Base-by-base conservation (phyloP, 305 asterid genomes). In the Ilex paraguariensis region DNA sequence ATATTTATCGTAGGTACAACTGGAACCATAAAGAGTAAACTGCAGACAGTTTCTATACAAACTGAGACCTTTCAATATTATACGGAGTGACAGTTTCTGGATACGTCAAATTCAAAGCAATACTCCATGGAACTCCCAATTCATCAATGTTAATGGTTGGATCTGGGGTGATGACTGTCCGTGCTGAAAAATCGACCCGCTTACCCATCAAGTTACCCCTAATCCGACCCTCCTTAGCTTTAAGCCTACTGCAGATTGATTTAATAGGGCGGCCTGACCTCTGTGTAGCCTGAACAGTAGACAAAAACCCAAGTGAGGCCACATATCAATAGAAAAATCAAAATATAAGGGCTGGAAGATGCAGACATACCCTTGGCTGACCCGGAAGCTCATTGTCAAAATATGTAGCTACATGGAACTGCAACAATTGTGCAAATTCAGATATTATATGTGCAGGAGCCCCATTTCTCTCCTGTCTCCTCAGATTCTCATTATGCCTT, bases 201-300 rank as follows among this genome's bases (percentile, higher is more conserved):
- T 94, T 94, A 14, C 99, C 99, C 99, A 93, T 94, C 85, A 94
- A 74, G 79, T 94, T 94, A 54, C 97, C 97, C 75, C 99, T 81
- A 66, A 94, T 88, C 68, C 97, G 83, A 65, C 97, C 96, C 78
- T 94, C 96, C 81, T 94, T 94, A 56, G 97, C 97, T 75, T 94
- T 93, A 59, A 93, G 90, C 79, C 99, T 84, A 79, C 97, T 93
- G 66, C 96, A 93, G 69, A 93, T 90, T 66, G 99, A 93, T 75
- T 93, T 90, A 59, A 93, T 90, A 56, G 96, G 96, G 66, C 97
- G 84, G 58, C 97, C 97, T 39, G 99, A 94, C 70, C 97, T 81
- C 76, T 94, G 99, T 30, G 97, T 90, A 75, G 97, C 99, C 97
- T 87, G 64, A 51, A 61, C 57, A 54, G 53, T 30, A 54, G 15